These are phyloP conservation scores for Candida hispaniensis DNA, from an alignment of 805 yeast genomes.

Conservation along the genomic window DNA sequence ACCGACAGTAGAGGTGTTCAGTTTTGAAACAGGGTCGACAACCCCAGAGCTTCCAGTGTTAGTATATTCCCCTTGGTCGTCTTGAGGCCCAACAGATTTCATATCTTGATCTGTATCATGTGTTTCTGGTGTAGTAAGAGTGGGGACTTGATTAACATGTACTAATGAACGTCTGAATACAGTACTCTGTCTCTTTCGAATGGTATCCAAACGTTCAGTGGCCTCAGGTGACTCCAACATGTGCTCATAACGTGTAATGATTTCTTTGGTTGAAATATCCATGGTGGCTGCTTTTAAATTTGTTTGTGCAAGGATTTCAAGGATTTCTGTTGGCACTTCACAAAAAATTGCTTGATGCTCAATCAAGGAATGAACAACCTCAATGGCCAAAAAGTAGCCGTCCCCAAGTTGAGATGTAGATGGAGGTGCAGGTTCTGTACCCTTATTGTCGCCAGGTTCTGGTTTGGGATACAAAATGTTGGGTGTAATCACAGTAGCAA, in stretches of 20 bases:
- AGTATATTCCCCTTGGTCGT: too few relatives aligned
- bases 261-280: conserved; percentile 25
- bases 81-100: background rate
- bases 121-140: background rate
- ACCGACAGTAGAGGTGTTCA: conserved; percentile 16
- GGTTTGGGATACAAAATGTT: conserved; percentile 63
- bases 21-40: too few relatives aligned
- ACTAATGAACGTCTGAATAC: conserved; percentile 10
- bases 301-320: conserved; percentile 39
- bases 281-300: conserved; percentile 22
- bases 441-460: conserved; percentile 21
- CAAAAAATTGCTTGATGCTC: conserved; percentile 71
- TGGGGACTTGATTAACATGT: conserved; percentile 7
- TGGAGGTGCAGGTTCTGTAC: conserved; percentile 21
- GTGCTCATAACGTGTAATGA: conserved; percentile 20
- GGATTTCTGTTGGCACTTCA: conserved; percentile 58
- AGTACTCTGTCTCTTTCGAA: conserved; percentile 8
- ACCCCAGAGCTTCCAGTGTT: too few relatives aligned
- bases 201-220: conserved; percentile 1
- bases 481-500: conserved; percentile 93
- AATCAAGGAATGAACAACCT: conserved; percentile 74
- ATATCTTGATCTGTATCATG: background rate
- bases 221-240: conserved; percentile 13
- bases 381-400: conserved; percentile 74
- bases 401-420: conserved; percentile 22